These are phyloP conservation scores for Aspergillus ochraceoroseus DNA, from an alignment of 2,329 filamentous ascomycete species.

Conservation along the genomic window DNA sequence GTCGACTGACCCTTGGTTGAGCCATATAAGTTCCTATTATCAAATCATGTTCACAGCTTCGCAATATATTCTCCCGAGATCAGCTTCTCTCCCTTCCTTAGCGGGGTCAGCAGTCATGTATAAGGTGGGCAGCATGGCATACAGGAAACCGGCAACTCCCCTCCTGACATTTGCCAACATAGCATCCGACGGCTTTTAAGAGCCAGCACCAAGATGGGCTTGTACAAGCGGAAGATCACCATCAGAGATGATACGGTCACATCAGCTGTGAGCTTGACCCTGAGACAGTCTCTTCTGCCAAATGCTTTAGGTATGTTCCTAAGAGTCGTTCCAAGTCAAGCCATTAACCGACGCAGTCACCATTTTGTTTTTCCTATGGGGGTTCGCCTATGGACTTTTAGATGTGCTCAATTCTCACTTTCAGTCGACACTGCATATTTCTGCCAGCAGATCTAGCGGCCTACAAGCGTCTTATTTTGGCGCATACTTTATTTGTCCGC, in stretches of 20 bases:
- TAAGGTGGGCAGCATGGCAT: too few species aligned
- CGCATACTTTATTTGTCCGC: slow-evolving; percentile 15
- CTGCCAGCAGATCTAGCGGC: slow-evolving; percentile 55
- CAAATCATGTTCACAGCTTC: too few species aligned
- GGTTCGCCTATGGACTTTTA: slow-evolving; percentile 48
- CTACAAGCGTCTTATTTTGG: slow-evolving; percentile 63
- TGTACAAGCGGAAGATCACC: too few species aligned
- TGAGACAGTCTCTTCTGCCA: not conserved
- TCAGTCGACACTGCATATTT: slow-evolving; percentile 53
- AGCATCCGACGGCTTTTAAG: too few species aligned
- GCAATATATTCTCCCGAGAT: too few species aligned
- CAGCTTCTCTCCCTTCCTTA: too few species aligned
- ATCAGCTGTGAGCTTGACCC: not conserved
- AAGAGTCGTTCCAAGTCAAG: not conserved
- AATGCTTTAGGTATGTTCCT: not conserved
- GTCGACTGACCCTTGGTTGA: too few species aligned
- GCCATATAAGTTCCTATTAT: too few species aligned
- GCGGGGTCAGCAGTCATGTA: too few species aligned
- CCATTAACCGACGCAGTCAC: not conserved
- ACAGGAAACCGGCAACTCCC: too few species aligned
- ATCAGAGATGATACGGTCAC: not conserved
- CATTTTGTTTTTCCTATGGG: slow-evolving; percentile 23
- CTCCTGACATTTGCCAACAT: too few species aligned
- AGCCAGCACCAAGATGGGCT: too few species aligned
- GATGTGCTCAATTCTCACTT: slow-evolving; percentile 55